phyloP scores from a whole-genome alignment of 768 basidiomycete genomes.

The Holtermanniella nyarrowii region DNA sequence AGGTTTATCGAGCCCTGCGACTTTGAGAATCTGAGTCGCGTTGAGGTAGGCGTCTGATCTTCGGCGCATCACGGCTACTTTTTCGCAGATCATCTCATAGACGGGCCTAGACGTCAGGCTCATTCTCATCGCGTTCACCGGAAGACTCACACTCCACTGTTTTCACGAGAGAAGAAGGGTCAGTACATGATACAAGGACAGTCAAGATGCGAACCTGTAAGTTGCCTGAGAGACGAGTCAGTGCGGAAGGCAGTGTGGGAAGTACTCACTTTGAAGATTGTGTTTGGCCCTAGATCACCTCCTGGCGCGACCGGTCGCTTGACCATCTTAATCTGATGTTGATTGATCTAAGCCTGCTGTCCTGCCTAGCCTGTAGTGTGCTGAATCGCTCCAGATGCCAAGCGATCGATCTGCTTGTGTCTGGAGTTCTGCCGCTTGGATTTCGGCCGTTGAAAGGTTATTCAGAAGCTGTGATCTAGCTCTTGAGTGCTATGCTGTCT shows the following conservation, averaged over 20 bases:
- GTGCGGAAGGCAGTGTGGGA: background rate
- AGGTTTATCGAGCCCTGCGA: slow-evolving; percentile 98
- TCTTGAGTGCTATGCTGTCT: too few species aligned
- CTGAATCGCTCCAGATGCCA: too few species aligned
- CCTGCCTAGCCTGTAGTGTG: too few species aligned
- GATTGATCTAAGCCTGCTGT: too few species aligned
- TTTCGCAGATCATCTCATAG: slow-evolving; percentile 39
- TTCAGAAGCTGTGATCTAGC: too few species aligned
- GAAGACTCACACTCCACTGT: slow-evolving; percentile 39
- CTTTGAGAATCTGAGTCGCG: slow-evolving; percentile 91
- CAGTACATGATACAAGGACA: slow-evolving; percentile 1
- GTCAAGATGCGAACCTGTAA: slow-evolving; percentile 25
- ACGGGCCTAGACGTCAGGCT: too few species aligned
- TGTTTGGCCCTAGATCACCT: slow-evolving; percentile 29
- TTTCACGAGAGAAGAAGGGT: background rate
- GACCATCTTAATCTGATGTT: too few species aligned
- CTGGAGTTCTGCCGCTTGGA: too few species aligned
- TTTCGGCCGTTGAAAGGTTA: too few species aligned
- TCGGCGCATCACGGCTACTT: slow-evolving; percentile 91
- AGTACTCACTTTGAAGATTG: slow-evolving; percentile 35
- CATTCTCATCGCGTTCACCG: too few species aligned
- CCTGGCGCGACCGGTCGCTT: slow-evolving; percentile 28
- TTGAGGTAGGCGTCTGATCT: slow-evolving; percentile 95
- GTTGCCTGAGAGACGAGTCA: slow-evolving; percentile 19
- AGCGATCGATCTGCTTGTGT: too few species aligned